These are phyloP conservation scores for Akebia trifoliata DNA, from an alignment of 164 flowering plant species.

Conservation along the genomic window DNA sequence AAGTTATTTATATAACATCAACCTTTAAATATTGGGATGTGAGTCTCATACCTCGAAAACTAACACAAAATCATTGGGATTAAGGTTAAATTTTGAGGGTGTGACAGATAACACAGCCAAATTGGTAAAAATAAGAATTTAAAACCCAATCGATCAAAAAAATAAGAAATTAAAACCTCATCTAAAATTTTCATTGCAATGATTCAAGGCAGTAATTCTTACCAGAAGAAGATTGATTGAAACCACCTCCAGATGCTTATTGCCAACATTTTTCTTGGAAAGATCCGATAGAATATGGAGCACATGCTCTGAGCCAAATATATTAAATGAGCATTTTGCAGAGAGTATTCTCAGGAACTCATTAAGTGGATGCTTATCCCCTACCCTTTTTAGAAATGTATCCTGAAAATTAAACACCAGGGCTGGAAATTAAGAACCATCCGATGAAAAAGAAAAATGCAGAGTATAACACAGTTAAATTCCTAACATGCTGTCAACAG, in stretches of 20 bases:
- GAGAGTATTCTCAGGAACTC: constrained; percentile 63
- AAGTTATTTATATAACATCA: too few relatives aligned
- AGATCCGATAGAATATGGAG: constrained; percentile 43
- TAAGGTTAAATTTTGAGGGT: too few relatives aligned
- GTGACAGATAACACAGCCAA: too few relatives aligned
- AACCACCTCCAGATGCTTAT: constrained; percentile 30
- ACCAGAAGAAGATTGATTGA: constrained; percentile 65
- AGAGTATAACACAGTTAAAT: too few relatives aligned
- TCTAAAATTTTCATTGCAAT: not conserved
- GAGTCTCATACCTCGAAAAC: too few relatives aligned
- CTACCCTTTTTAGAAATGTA: constrained; percentile 41
- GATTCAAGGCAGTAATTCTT: constrained; percentile 21
- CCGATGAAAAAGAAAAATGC: not conserved
- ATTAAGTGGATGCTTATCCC: constrained; percentile 46
- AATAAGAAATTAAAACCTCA: not conserved
- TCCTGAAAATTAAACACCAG: constrained; percentile 43
- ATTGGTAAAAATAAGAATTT: too few relatives aligned
- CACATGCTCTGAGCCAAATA: constrained; percentile 70
- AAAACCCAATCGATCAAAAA: too few relatives aligned
- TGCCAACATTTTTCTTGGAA: constrained; percentile 24
- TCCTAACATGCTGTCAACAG: not conserved
- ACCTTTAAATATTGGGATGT: too few relatives aligned
- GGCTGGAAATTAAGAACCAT: not conserved
- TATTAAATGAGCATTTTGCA: constrained; percentile 52
- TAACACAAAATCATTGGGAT: too few relatives aligned